Evolutionary conservation across 257 asterid genomes (phyloP), one percentile per base, ranked within the genome.

Genomic region (Nicotiana tomentosiformis): DNA sequence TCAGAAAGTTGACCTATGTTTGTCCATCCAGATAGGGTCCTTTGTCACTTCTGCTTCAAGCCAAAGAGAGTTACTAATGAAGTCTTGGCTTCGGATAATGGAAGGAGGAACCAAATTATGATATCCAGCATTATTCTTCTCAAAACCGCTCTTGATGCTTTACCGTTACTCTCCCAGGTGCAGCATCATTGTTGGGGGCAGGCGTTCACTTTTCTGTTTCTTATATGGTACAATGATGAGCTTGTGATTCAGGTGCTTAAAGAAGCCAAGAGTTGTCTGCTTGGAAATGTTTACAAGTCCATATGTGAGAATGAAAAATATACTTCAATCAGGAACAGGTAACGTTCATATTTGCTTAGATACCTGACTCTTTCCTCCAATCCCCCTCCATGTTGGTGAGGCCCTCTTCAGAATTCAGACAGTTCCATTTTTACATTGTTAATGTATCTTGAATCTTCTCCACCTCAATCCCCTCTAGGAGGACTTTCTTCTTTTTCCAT

Each of bases 21-120:
- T 83, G 61, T 78, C 82, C 72, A 6, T 89, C 86, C 93, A 95
- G 99, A 96, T 90, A 93, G 95, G 93, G 98, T 96, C 86, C 96
- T 96, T 80, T 96, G 99, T 87, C 98, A 96, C 89, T 96, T 96
- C 89, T 96, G 99, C 93, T 96, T 96, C 86, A 94, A 94, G 90
- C 97, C 96, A 84, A 94, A 93, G 92, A 94, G 89, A 85, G 97
- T 96, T 64, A 90, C 93, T 26, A 94, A 86, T 84, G 97, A 82
- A 67, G 92, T 96, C 80, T 82, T 93, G 91, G 90, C 91, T 84
- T 87, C 66, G 61, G 97, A 92, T 88, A 90, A 88, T 86, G 90
- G 97, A 84, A 91, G 91, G 83, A 92, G 88, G 89, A 93, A 97
- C 90, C 99, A 96, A 89, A 90, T 89, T 69, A 84, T 94, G 86